phyloP scores from a whole-genome alignment of 2,329 filamentous ascomycete genomes.

The Pseudonectria buxi region DNA sequence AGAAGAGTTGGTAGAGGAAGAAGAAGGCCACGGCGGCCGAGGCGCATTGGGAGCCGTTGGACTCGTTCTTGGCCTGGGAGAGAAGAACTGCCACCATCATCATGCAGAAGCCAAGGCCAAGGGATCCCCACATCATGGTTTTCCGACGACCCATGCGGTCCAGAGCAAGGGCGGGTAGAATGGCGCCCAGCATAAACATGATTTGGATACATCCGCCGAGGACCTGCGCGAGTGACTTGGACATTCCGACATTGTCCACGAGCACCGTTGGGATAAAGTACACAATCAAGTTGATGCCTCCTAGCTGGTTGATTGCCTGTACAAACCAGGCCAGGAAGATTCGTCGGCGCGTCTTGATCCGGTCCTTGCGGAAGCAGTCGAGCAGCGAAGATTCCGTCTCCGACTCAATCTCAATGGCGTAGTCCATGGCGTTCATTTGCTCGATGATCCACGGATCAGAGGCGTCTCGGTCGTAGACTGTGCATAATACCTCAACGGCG shows the following conservation, averaged over 20 bases:
- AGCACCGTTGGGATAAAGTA: conserved; percentile 29
- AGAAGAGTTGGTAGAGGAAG: conserved; percentile 14
- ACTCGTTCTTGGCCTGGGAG: conserved; percentile 9
- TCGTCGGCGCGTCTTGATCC: conserved; percentile 9
- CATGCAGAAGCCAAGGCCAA: conserved; percentile 17
- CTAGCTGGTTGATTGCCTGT: conserved; percentile 34
- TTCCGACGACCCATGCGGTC: conserved; percentile 34
- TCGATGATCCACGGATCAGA: conserved; percentile 26
- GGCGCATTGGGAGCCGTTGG: conserved; percentile 9
- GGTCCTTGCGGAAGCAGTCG: conserved; percentile 12
- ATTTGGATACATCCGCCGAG: conserved; percentile 30
- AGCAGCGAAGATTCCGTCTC: conserved; percentile 6
- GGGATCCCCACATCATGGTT: conserved; percentile 36
- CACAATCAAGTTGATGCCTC: conserved; percentile 40
- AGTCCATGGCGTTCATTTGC: conserved; percentile 33
- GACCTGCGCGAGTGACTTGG: conserved; percentile 23
- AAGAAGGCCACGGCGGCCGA: conserved; percentile 13
- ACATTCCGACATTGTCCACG: conserved; percentile 26
- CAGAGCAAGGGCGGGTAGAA: conserved; percentile 27
- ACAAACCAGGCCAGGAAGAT: conserved; percentile 14
- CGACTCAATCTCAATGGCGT: conserved; percentile 33
- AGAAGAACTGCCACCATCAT: conserved; percentile 16
- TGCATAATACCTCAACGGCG: conserved; percentile 29
- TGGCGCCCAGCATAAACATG: conserved; percentile 32
- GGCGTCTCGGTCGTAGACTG: conserved; percentile 33